A percentile compares a stretch with the other conserved stretches of the same genome.
phyloP scores from a whole-genome alignment of 192 early-diverging fungal species.

The Entrophospora sp. region DNA sequence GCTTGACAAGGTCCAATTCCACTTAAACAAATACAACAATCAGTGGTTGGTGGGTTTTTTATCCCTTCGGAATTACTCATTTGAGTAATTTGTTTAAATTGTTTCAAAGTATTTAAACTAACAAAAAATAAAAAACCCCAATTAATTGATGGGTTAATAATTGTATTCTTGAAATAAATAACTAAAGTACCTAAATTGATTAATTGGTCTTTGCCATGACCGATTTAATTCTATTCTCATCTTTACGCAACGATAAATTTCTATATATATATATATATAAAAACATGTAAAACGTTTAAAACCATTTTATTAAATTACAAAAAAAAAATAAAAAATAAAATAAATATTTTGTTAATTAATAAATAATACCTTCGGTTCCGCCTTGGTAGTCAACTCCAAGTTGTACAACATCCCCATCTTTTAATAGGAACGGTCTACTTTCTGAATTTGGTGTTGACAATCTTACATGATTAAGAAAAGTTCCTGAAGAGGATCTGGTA shows the following conservation, averaged over 20 bases:
- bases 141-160: background rate
- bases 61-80: constrained; percentile 37
- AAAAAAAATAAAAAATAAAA: background rate
- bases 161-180: background rate
- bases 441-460: constrained; percentile 80
- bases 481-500: constrained; percentile 94
- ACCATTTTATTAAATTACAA: background rate
- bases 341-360: background rate
- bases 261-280: constrained; percentile 29
- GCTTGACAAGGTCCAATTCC: constrained; percentile 81
- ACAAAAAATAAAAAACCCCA: background rate
- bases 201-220: constrained; percentile 55
- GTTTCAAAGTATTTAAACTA: constrained; percentile 37
- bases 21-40: constrained; percentile 90
- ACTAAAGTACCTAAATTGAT: constrained; percentile 47
- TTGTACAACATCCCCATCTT: constrained; percentile 90
- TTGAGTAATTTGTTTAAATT: constrained; percentile 39
- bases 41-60: constrained; percentile 30
- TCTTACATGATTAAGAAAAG: constrained; percentile 94
- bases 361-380: constrained; percentile 55
- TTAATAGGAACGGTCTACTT: constrained; percentile 69
- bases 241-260: constrained; percentile 90
- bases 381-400: constrained; percentile 96
- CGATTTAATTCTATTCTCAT: constrained; percentile 75
- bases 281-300: too few species aligned